Base-by-base conservation (phyloP, 2,329 filamentous ascomycete genomes). In the Exophiala dermatitidis region DNA sequence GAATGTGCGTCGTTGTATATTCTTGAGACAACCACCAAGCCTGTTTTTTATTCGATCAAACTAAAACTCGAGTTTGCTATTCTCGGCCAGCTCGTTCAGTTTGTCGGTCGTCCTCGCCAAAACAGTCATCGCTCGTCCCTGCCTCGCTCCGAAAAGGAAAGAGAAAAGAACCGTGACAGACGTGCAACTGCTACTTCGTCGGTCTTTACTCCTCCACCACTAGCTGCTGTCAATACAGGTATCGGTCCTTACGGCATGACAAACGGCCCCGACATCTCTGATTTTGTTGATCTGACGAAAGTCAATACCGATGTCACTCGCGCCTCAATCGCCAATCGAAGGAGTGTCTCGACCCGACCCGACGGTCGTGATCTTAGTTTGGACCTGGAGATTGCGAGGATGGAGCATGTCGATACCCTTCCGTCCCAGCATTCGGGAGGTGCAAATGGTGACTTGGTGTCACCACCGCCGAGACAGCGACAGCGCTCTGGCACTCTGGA, bases 41-140 rank as follows among this genome's bases (percentile, higher is more conserved):
- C 71, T 30, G 68, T 70, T 43, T 65, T 76, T 47, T 75, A 75
- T 64, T 74, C 72, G 61, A 68, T 76, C 65, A 76, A 76, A 60
- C 61, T 76, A 45, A 76, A 76, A 54, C 69, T 76, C n/a, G 73
- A 76, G 59, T 75, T 75, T 58, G 73, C 73, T 19, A 72, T 75
- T 29, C 67, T 76, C 4, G 71, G 71, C 28, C 71, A 74, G 63
- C 62, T 74, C 26, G 67, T 75, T 46, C 65, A 69, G 42, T 64
- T 74, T 38, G 72, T 73, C 37, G 67, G 55, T 29, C 36, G 50
- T 8, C 54, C 28, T n/a, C 28, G 19, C 34, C 46, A 36, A 38
- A 44, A 19, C 38, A 46, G 34, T 29, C 41, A 40, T 45, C 53
- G 32, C 36, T 32, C 28, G 10, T 52, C 48, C 26, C 29, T 37